Conservation (phyloP, 306 rosid genomes). For the Cicer bijugum region DNA sequence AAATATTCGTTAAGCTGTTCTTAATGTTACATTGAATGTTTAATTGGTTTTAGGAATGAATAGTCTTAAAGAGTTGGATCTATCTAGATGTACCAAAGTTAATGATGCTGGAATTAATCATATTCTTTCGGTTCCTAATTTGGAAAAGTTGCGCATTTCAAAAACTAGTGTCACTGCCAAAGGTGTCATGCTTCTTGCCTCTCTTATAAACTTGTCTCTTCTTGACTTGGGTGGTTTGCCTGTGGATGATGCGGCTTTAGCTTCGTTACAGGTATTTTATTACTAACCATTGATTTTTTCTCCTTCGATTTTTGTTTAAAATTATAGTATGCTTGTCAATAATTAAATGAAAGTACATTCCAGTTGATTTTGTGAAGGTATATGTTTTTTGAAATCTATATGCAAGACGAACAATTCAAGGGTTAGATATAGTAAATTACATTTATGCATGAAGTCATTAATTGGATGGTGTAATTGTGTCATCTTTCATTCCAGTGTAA, state of each 20-base stretch:
- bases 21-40: not conserved
- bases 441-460: not conserved
- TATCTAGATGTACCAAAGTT: slow-evolving; percentile 77
- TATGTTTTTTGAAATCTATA: slow-evolving; percentile 3
- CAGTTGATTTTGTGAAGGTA: slow-evolving; percentile 14
- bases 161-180: slow-evolving; percentile 68
- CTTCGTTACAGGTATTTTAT: slow-evolving; percentile 64
- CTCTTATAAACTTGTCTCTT: slow-evolving; percentile 61
- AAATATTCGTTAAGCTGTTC: too few species aligned
- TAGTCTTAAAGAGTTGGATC: slow-evolving; percentile 68
- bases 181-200: slow-evolving; percentile 70
- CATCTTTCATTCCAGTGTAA: not conserved
- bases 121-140: slow-evolving; percentile 59
- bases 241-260: slow-evolving; percentile 66
- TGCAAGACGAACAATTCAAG: slow-evolving; percentile 22
- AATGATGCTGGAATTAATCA: slow-evolving; percentile 75
- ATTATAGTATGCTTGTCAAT: not conserved
- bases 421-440: not conserved
- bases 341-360: not conserved
- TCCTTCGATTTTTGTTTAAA: not conserved
- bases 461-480: slow-evolving; percentile 7
- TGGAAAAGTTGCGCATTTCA: slow-evolving; percentile 71
- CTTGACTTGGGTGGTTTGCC: slow-evolving; percentile 94
- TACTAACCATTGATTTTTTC: not conserved
- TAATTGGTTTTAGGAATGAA: slow-evolving; percentile 61